These are phyloP conservation scores for Pyrenophora teres DNA, from an alignment of 2,329 filamentous ascomycete genomes.

Conservation along the genomic window DNA sequence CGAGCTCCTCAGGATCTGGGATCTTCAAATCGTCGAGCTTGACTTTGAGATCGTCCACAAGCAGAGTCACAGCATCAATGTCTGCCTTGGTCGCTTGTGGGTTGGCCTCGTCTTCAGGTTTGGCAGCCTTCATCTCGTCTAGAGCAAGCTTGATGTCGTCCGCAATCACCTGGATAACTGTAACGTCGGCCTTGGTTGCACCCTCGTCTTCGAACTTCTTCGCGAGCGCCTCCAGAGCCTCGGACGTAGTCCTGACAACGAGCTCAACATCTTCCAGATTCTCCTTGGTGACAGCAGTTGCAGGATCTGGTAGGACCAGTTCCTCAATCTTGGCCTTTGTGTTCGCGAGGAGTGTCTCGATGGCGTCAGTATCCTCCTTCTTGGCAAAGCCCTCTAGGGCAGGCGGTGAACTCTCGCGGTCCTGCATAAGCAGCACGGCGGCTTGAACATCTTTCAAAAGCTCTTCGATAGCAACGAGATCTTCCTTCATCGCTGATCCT, in stretches of 20 bases:
- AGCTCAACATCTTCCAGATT: slow-evolving; percentile 67
- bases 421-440: slow-evolving; percentile 51
- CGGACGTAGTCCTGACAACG: slow-evolving; percentile 75
- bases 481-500: slow-evolving; percentile 54
- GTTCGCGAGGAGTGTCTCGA: slow-evolving; percentile 87
- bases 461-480: slow-evolving; percentile 55
- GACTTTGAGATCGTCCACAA: slow-evolving; percentile 83
- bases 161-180: slow-evolving; percentile 75
- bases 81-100: slow-evolving; percentile 78
- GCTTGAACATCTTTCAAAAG: slow-evolving; percentile 63
- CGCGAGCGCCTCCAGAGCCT: slow-evolving; percentile 69
- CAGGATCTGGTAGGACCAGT: slow-evolving; percentile 66
- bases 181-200: slow-evolving; percentile 78
- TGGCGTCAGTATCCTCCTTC: slow-evolving; percentile 85
- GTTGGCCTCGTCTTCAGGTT: slow-evolving; percentile 58
- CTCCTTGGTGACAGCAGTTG: slow-evolving; percentile 68
- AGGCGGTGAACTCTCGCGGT: slow-evolving; percentile 29
- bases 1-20: slow-evolving; percentile 70
- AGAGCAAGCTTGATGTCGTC: slow-evolving; percentile 76
- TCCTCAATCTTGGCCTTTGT: slow-evolving; percentile 89
- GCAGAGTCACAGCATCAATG: slow-evolving; percentile 75
- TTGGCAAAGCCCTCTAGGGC: slow-evolving; percentile 61
- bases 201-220: slow-evolving; percentile 69
- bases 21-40: slow-evolving; percentile 74
- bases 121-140: slow-evolving; percentile 64